phyloP scores from a whole-genome alignment of 2,329 filamentous ascomycete genomes.

The Cercospora brassicicola region DNA sequence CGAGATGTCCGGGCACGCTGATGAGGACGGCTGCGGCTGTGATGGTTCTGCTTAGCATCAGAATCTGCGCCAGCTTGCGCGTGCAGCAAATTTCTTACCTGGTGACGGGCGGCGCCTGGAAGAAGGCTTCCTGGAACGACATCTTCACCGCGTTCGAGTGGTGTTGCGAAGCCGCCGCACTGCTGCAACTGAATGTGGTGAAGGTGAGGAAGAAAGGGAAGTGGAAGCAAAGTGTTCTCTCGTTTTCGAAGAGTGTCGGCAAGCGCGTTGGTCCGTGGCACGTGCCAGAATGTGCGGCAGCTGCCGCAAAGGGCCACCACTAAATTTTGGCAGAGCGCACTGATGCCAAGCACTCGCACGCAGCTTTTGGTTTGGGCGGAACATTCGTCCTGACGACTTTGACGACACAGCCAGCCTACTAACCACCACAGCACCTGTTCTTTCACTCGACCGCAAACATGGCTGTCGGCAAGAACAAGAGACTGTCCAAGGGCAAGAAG shows the following conservation, averaged over 20 bases:
- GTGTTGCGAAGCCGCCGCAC: not conserved
- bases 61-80: slow-evolving; percentile 34
- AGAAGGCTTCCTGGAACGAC: slow-evolving; percentile 40
- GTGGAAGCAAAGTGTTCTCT: slow-evolving; percentile 13
- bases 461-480: slow-evolving; percentile 98
- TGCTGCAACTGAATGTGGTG: slow-evolving; percentile 8
- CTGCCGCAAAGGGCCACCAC: not conserved
- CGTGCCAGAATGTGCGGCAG: not conserved
- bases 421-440: slow-evolving; percentile 28
- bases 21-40: slow-evolving; percentile 63
- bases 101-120: slow-evolving; percentile 64
- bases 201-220: not conserved
- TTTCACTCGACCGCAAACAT: slow-evolving; percentile 44
- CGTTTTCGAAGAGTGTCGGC: slow-evolving; percentile 1
- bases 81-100: slow-evolving; percentile 52
- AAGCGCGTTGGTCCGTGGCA: not conserved
- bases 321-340: not conserved
- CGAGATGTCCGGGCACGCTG: slow-evolving; percentile 62
- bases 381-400: slow-evolving; percentile 6
- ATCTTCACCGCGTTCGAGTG: slow-evolving; percentile 7
- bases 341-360: slow-evolving; percentile 6
- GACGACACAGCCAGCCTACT: slow-evolving; percentile 16
- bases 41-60: slow-evolving; percentile 64
- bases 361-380: not conserved
- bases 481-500: slow-evolving; percentile 99